phyloP scores from a whole-genome alignment of 1,139 yeast genomes.

The Pneumocystis wakefieldiae region DNA sequence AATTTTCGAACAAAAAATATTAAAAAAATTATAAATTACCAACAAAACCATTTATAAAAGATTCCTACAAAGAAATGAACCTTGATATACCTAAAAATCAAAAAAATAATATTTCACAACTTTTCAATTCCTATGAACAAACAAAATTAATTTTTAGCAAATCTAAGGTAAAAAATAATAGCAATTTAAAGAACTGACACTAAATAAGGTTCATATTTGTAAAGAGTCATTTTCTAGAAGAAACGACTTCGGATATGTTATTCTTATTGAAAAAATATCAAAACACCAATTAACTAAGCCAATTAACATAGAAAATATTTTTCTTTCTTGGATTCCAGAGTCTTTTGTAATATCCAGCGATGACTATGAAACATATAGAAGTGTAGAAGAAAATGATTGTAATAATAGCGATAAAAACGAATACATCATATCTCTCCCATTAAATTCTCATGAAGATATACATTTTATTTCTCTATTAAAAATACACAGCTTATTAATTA shows the following conservation, averaged over 20 bases:
- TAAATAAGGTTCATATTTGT: background rate
- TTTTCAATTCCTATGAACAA: background rate
- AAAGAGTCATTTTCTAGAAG: background rate
- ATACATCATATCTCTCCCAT: background rate
- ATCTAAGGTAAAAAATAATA: background rate
- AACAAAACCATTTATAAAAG: background rate
- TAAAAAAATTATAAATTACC: background rate
- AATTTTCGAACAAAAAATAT: background rate
- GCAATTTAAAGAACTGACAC: background rate
- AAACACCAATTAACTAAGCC: conserved; percentile 13
- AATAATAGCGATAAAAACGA: background rate
- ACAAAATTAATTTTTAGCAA: background rate
- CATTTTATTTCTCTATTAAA: conserved; percentile 43
- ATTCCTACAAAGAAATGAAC: background rate
- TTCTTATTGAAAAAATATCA: background rate
- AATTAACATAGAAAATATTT: conserved; percentile 40
- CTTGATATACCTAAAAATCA: background rate
- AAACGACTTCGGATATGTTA: background rate
- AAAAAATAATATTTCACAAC: background rate
- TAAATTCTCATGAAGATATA: background rate
- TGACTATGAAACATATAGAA: conserved; percentile 36
- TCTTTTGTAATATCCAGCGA: conserved; percentile 29
- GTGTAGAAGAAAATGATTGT: conserved; percentile 34
- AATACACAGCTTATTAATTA: conserved; percentile 63
- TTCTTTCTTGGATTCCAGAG: conserved; percentile 65